These are phyloP conservation scores for Didymella lethalis DNA, from an alignment of 2,329 filamentous ascomycete genomes.

Conservation along the genomic window DNA sequence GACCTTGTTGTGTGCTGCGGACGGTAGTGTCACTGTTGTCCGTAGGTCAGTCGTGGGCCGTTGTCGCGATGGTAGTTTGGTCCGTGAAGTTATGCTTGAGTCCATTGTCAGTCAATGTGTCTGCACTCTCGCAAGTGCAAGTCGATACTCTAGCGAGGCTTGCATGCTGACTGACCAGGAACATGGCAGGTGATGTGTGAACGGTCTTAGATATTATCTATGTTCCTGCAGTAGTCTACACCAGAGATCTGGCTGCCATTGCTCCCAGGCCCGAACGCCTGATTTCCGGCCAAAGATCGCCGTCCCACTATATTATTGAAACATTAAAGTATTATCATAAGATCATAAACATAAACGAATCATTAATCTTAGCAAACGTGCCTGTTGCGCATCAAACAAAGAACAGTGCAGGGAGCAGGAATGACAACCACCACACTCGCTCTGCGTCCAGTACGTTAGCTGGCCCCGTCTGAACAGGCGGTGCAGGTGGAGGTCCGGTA, in stretches of 20 bases:
- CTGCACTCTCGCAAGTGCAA: neutral
- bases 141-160: neutral
- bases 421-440: constrained; percentile 44
- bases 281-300: neutral
- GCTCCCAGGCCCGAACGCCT: neutral
- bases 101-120: neutral
- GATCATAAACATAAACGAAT: constrained; percentile 24
- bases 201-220: constrained; percentile 1
- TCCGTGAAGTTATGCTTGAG: neutral
- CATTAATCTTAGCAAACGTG: neutral
- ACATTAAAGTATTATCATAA: constrained; percentile 13
- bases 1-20: neutral
- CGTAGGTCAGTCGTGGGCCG: neutral
- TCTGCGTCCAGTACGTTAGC: constrained; percentile 24
- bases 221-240: constrained; percentile 15
- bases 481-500: constrained; percentile 39
- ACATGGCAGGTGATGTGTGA: neutral
- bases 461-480: constrained; percentile 27
- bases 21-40: neutral
- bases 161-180: neutral
- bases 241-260: neutral
- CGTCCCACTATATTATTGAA: neutral
- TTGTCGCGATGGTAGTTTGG: neutral
- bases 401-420: constrained; percentile 32
- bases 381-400: constrained; percentile 11